Base-by-base conservation (phyloP, 495 filamentous ascomycete species). In the Penicillium longicatenatum region DNA sequence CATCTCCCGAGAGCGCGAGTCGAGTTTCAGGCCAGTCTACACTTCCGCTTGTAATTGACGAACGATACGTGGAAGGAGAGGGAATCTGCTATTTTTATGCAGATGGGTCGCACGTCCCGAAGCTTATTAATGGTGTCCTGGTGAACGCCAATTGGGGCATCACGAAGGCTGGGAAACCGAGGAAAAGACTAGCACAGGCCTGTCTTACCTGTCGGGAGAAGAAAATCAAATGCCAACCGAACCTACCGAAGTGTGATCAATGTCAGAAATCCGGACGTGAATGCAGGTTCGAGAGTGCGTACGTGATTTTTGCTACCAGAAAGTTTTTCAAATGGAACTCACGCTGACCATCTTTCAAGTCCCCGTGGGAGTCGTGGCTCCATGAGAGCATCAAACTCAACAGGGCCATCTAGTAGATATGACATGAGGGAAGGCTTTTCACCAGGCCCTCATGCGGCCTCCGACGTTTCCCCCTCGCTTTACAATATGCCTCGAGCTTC, bases 161-260 rank as follows among this genome's bases (percentile, higher is more conserved):
- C 22, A 97, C 92, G 21, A 97, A 96, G 69, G 92, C 92, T 3
- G 91, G 91, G 10, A 96, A 93, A 70, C 91, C 92, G 31, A 83
- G 92, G 60, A 97, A 97, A 71, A 81, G 92, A 45, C 78, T 96
- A 16, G 91, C 91, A 30, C 91, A 94, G 60, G 92, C 92, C 16
- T 97, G 92, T 65, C 79, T 93, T 50, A 93, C 90, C 10, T 97
- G 92, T 69, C 84, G 92, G 29, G 91, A 96, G 72, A 97, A 97
- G 84, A 97, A 97, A 79, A 94, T 96, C 76, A 96, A 94, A 70
- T 97, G 92, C 63, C 92, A 96, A 57, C 92, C 91, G 7, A 92
- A 90, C 59, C 84, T 86, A 54, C 89, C 89, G 30, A 88, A 89
- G 56, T 97, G 92, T 65, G 84, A 90, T 53, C 92, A 96, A 68